Evolutionary conservation across 2,329 filamentous ascomycete species (phyloP), one percentile per base, ranked within the genome.

Genomic region (Arthrobotrys sphaeroides): DNA sequence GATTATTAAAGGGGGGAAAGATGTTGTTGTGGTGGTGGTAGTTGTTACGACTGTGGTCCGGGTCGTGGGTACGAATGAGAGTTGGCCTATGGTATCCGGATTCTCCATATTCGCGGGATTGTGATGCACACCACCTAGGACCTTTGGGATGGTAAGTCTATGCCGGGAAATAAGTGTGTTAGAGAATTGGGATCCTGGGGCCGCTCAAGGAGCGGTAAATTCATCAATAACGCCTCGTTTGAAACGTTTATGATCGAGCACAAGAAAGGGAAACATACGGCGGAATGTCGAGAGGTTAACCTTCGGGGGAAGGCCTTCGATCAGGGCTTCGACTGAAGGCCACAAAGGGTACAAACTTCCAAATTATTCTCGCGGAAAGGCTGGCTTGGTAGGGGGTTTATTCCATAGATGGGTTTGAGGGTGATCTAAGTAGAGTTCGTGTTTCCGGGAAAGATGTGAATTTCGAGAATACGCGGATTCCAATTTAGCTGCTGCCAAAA

Each of bases 31-130:
- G 3, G 79, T 80, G 0, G 79, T 80, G 4, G 79, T 80, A 6
- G 79, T 80, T 13, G 79, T 80, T 28, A 80, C 79, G 9, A 80
- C 78, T 18, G 79, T 80, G 47, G 79, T 80, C 69, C 79, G 79
- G 18, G 79, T 80, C 6, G 79, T 80, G 10, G 79, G 79, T 61
- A 79, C 79, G 77, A 79, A 79, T 24, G 79, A 80, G 64, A 80
- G 78, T 66, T 80, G 79, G 2, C 78, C 79, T 42, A 80, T 78
- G 20, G 79, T 78, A 10, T 77, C 73, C 4, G 60, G 40, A 22
- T 67, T 70, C 24, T 77, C 66, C 66, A 77, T 61, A 55, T 51
- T 57, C 20, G 57, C 31, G 10, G 45, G 55, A 16, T 40, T 53
- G 20, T 72, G 64, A 36, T 74, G 61, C 61, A n/a, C n/a, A 74